Percentiles rank a stretch among this genome's conserved stretches.
Evolutionary conservation across 164 flowering plant species (phyloP).

Genomic region (Vitis cinerea): DNA sequence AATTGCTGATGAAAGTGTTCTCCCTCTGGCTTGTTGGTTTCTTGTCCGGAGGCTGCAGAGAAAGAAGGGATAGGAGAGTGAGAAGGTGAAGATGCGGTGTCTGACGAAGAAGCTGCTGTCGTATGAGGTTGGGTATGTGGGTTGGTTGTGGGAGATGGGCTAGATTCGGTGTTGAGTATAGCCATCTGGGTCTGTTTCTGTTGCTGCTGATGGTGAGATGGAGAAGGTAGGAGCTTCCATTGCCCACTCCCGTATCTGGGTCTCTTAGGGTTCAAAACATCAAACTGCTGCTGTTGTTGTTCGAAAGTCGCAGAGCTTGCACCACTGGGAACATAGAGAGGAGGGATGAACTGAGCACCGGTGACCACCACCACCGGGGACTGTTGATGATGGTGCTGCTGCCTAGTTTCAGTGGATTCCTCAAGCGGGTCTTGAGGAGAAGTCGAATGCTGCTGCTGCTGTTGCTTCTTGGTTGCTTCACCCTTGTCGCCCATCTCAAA

Average conservation of each 20-base stretch:
- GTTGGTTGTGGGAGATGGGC: constrained; percentile 22
- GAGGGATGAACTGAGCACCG: constrained; percentile 29
- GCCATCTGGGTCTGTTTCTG: constrained; percentile 20
- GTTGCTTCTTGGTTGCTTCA: constrained; percentile 29
- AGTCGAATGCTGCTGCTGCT: constrained; percentile 21
- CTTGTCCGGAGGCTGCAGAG: constrained; percentile 31
- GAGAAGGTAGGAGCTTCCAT: constrained; percentile 54
- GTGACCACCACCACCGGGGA: constrained; percentile 10
- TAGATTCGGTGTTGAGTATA: constrained; percentile 18
- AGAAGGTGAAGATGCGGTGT: constrained; percentile 51
- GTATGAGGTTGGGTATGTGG: constrained; percentile 7
- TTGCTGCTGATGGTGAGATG: constrained; percentile 9
- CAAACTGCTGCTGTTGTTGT: constrained; percentile 27
- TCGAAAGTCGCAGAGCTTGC: constrained; percentile 21
- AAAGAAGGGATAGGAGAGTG: constrained; percentile 46
- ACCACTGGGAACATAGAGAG: constrained; percentile 15
- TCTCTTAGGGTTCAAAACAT: constrained; percentile 42
- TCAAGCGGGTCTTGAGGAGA: constrained; percentile 26
- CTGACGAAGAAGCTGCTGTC: constrained; percentile 47
- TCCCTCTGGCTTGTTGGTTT: constrained; percentile 22
- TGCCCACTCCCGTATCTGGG: constrained; percentile 42
- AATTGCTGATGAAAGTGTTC: constrained; percentile 34
- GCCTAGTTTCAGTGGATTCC: constrained; percentile 25
- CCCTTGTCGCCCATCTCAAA: constrained; percentile 46
- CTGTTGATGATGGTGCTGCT: constrained; percentile 22